These are phyloP conservation scores for Trypanosoma conorhini DNA, from an alignment of 208 protist species.

Conservation along the genomic window DNA sequence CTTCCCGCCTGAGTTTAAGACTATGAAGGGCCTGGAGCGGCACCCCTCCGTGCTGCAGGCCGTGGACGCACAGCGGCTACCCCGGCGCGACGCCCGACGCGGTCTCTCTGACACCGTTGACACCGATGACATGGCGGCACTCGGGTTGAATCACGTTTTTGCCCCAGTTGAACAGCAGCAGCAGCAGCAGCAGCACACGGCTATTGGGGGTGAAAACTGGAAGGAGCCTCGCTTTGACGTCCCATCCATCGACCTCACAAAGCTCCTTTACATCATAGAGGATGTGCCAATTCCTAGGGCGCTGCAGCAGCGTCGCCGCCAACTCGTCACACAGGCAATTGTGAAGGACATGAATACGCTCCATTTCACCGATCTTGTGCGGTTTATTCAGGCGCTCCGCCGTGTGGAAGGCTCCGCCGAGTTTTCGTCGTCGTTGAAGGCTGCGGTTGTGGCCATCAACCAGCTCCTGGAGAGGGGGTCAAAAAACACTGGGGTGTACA, in stretches of 20 bases:
- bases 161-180: slow-evolving; percentile 18
- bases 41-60: slow-evolving; percentile 16
- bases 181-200: neutral
- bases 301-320: slow-evolving; percentile 23
- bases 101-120: slow-evolving; percentile 1
- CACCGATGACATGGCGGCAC: slow-evolving; percentile 31
- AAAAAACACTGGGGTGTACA: neutral
- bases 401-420: slow-evolving; percentile 36
- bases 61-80: slow-evolving; percentile 19
- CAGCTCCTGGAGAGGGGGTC: slow-evolving; percentile 1
- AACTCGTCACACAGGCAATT: slow-evolving; percentile 24
- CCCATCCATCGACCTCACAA: slow-evolving; percentile 28
- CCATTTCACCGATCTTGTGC: slow-evolving; percentile 36
- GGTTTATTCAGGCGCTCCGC: slow-evolving; percentile 51
- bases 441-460: slow-evolving; percentile 28
- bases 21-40: slow-evolving; percentile 24
- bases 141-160: slow-evolving; percentile 34
- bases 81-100: neutral
- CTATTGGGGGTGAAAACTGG: neutral
- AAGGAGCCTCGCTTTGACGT: slow-evolving; percentile 21
- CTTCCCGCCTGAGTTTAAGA: slow-evolving; percentile 59
- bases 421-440: slow-evolving; percentile 30
- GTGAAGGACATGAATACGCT: slow-evolving; percentile 19
- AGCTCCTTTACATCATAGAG: slow-evolving; percentile 34
- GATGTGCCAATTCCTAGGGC: slow-evolving; percentile 18